Evolutionary conservation across 2,329 filamentous ascomycete species (phyloP), one percentile per base, ranked within the genome.

Genomic region (Davidsoniella virescens): DNA sequence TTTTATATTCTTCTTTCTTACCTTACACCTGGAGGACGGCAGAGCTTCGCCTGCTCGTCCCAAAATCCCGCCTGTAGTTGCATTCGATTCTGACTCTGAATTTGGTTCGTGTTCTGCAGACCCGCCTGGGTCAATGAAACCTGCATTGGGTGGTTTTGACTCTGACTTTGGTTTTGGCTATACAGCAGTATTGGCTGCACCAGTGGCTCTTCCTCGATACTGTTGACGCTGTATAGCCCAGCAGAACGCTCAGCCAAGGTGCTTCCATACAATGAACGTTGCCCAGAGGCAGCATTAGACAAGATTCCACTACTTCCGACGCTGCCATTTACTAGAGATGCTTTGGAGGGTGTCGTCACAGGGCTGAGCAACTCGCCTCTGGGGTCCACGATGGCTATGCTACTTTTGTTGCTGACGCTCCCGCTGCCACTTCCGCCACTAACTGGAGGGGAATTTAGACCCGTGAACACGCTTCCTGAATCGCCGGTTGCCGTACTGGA

Each of bases 31-130:
- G 50, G 48, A 4, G 41, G 39, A 23, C 26, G 39, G 26, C 38
- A 53, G 23, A 50, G 41, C 44, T 26, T 53, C 12, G 26, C 48
- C 17, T 53, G 52, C 25, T 53, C 52, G 14, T 50, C 44, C 20
- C 40, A 33, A 29, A 46, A 33, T 17, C 36, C 46, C 4, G 37
- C 51, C 25, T 52, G 51, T 3, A 46, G 23, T 36, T 52, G 48
- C 18, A 42, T 43, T 18, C 39, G 45, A 33, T 23, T 52, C 37
- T 45, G 44, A 39, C 14, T 25, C n/a, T 23, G 42, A 17, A 49
- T 40, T 36, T 20, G 10, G 5, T n/a, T 25, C 38, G 18, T 40
- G n/a, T 18, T 29, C 12, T 16, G 23, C 14, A 40, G n/a, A 8
- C 23, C 42, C 14, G 23, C 14, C 42, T 44, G 17, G 16, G n/a